A percentile compares a stretch with the other conserved stretches of the same genome.
phyloP scores from a whole-genome alignment of 768 basidiomycete genomes.

The Dentipellis sp. region DNA sequence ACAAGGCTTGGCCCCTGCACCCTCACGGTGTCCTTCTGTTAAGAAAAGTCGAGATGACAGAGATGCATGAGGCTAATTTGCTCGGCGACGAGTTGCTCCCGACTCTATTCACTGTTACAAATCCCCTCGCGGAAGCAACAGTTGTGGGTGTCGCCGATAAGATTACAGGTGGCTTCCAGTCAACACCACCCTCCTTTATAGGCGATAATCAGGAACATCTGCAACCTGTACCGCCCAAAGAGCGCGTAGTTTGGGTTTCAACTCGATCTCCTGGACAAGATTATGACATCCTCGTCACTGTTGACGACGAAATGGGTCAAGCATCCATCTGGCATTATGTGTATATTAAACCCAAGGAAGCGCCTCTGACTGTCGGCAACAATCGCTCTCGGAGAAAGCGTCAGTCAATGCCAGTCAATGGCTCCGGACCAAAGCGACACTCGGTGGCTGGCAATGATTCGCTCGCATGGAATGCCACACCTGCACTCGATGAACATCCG shows the following conservation, averaged over 20 bases:
- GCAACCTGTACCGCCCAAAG: constrained; percentile 49
- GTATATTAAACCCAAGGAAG: constrained; percentile 51
- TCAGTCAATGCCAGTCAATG: constrained; percentile 10
- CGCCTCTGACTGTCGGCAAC: constrained; percentile 31
- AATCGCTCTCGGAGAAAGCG: constrained; percentile 31
- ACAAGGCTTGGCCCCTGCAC: constrained; percentile 67
- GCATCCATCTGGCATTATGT: constrained; percentile 69
- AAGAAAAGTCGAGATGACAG: constrained; percentile 56
- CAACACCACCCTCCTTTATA: constrained; percentile 14
- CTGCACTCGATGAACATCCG: constrained; percentile 22
- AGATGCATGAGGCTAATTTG: constrained; percentile 55
- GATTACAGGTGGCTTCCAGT: constrained; percentile 39
- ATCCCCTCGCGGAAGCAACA: constrained; percentile 65
- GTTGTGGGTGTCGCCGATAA: constrained; percentile 60
- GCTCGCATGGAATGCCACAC: constrained; percentile 7
- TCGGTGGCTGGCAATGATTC: constrained; percentile 13
- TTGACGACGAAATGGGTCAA: constrained; percentile 41
- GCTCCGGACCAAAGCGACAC: constrained; percentile 14
- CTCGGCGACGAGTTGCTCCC: constrained; percentile 65
- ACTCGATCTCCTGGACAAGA: constrained; percentile 29
- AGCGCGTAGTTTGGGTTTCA: constrained; percentile 58
- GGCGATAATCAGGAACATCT: constrained; percentile 36
- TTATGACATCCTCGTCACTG: constrained; percentile 47
- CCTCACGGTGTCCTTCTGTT: constrained; percentile 80
- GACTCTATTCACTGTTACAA: constrained; percentile 72